phyloP scores from a whole-genome alignment of 371 early-diverging fungal genomes.

The Mucor saturninus region DNA sequence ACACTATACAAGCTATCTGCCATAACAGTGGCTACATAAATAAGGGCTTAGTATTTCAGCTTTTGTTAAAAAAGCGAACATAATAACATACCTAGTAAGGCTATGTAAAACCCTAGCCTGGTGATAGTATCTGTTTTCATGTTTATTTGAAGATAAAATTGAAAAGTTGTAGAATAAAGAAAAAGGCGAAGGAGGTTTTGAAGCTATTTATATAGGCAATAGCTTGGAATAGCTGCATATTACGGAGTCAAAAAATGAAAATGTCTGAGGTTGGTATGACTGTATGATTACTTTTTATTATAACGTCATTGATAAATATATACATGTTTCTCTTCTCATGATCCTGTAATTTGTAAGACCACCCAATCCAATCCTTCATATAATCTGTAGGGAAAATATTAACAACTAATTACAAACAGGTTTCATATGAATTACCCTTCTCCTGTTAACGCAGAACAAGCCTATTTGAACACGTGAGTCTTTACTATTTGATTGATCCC shows the following conservation, averaged over 20 bases:
- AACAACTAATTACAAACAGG: constrained; percentile 2
- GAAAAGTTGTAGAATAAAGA: not conserved
- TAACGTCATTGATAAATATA: no score
- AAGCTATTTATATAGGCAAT: no score
- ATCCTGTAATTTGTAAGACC: constrained; percentile 55
- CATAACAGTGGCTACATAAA: not conserved
- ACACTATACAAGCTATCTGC: constrained; percentile 22
- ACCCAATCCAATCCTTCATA: constrained; percentile 80
- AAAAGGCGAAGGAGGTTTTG: no score
- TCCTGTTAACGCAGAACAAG: constrained; percentile 76
- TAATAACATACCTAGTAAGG: not conserved
- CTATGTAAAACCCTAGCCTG: no score
- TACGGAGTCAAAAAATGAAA: no score
- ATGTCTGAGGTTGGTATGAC: no score
- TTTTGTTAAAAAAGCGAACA: no score
- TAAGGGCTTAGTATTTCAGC: not conserved
- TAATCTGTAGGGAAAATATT: constrained; percentile 42
- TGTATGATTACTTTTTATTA: no score
- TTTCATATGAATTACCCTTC: constrained; percentile 59
- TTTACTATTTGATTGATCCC: not conserved
- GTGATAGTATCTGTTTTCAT: not conserved
- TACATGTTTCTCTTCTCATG: constrained; percentile 6
- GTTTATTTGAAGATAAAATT: not conserved
- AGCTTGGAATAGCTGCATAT: no score
- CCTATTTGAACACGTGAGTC: constrained; percentile 29